These are phyloP conservation scores for Mortierella sp. DNA, from an alignment of 371 early-diverging fungal species.

Conservation along the genomic window DNA sequence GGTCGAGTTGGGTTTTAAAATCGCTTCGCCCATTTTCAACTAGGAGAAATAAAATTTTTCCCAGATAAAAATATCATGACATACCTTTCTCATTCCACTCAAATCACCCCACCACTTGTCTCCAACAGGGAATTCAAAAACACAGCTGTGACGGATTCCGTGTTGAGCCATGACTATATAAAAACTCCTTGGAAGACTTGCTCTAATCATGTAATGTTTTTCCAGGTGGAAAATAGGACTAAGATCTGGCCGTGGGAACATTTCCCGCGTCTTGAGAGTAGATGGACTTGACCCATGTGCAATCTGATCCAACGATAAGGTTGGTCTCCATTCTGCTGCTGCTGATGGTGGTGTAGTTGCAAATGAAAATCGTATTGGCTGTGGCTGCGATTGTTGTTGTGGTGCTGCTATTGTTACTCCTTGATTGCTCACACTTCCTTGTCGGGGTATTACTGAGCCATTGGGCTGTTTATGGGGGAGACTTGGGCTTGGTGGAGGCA, in stretches of 20 bases:
- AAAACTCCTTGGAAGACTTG: conserved; percentile 72
- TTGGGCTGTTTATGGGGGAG: conserved; percentile 29
- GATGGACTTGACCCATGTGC: conserved; percentile 32
- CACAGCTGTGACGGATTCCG: conserved; percentile 67
- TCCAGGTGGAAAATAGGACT: conserved; percentile 63
- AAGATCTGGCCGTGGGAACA: conserved; percentile 27
- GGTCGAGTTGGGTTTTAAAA: not conserved
- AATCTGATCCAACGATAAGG: conserved; percentile 34
- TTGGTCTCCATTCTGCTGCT: conserved; percentile 44
- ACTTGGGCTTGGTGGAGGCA: conserved; percentile 24
- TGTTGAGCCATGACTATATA: conserved; percentile 72
- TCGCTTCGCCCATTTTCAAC: not conserved
- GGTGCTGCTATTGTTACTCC: not conserved
- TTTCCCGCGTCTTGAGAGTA: conserved; percentile 33
- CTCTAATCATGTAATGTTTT: conserved; percentile 64
- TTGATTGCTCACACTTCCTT: not conserved
- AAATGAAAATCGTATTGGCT: conserved; percentile 32
- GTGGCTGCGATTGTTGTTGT: conserved; percentile 13
- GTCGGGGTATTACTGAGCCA: conserved; percentile 25
- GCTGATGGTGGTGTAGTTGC: conserved; percentile 14
- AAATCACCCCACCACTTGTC: conserved; percentile 62
- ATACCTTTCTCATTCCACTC: conserved; percentile 61
- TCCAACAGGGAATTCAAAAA: conserved; percentile 70
- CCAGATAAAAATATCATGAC: not conserved
- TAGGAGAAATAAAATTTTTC: not conserved